Conservation (phyloP, 345 rosid species). For the Dipteronia dyeriana region DNA sequence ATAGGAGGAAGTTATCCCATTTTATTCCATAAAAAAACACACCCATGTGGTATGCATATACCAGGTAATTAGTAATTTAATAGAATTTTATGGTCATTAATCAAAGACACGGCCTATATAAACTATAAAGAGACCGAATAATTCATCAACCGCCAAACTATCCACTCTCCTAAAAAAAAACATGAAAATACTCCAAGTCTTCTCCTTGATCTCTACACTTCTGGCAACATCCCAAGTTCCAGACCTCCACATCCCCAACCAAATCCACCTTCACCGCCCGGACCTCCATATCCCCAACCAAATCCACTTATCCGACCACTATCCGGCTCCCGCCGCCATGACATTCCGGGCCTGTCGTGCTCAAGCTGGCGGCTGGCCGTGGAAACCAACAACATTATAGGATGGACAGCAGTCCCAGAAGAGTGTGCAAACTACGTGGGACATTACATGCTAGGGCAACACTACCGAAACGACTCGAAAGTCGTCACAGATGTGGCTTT, state of each 20-base stretch:
- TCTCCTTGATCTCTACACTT: slow-evolving; percentile 15
- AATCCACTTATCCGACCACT: slow-evolving; percentile 50
- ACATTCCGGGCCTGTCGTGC: slow-evolving; percentile 36
- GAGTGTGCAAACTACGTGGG: slow-evolving; percentile 53
- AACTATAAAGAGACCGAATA: not conserved
- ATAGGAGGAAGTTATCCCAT: no score
- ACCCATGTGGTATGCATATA: no score
- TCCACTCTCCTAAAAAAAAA: not conserved
- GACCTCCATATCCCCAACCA: slow-evolving; percentile 9
- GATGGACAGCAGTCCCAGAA: slow-evolving; percentile 47
- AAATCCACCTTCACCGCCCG: slow-evolving; percentile 44
- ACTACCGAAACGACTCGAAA: slow-evolving; percentile 47
- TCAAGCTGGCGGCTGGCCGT: slow-evolving; percentile 67
- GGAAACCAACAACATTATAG: slow-evolving; percentile 54
- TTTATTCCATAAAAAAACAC: no score
- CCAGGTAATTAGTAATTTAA: not conserved
- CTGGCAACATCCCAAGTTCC: slow-evolving; percentile 22
- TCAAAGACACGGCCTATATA: not conserved
- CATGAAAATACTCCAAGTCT: slow-evolving; percentile 1
- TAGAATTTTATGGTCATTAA: not conserved
- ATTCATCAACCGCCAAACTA: not conserved
- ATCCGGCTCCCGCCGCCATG: slow-evolving; percentile 24
- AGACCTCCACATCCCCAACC: slow-evolving; percentile 7
- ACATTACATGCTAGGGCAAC: slow-evolving; percentile 52
- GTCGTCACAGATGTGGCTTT: slow-evolving; percentile 38